Conservation (phyloP, 2,329 filamentous ascomycete species). For the Scortechinia acanthostroma region DNA sequence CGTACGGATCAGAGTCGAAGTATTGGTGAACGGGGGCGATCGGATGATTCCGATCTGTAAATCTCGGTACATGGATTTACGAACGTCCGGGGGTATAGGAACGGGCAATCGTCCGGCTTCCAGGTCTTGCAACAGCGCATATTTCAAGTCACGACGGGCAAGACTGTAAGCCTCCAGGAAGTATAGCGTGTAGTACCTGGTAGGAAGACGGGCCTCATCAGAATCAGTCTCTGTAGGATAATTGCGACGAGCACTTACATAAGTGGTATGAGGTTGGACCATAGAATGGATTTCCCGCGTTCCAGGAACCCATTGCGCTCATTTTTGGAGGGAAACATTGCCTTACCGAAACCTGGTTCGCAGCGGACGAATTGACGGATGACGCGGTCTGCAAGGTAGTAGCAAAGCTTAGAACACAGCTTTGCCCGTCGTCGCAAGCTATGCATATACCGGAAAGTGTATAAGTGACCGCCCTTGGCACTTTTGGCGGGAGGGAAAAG, state of each 20-base stretch:
- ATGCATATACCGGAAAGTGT: constrained; percentile 27
- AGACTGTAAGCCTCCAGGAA: constrained; percentile 27
- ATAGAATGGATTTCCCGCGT: constrained; percentile 18
- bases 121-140: constrained; percentile 22
- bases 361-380: constrained; percentile 24
- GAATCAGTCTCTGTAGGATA: too few relatives aligned
- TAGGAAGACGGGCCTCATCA: not conserved
- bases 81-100: constrained; percentile 19
- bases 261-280: constrained; percentile 26
- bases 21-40: constrained; percentile 27
- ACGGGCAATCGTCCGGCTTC: constrained; percentile 24
- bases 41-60: constrained; percentile 24
- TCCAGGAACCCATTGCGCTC: constrained; percentile 17
- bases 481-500: constrained; percentile 26
- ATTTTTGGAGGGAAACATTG: not conserved
- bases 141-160: constrained; percentile 23
- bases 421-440: constrained; percentile 23
- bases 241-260: constrained; percentile 22
- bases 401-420: constrained; percentile 24
- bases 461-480: constrained; percentile 22
- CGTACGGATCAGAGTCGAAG: constrained; percentile 23
- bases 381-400: constrained; percentile 28
- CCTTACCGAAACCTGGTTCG: constrained; percentile 14
- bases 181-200: constrained; percentile 27
- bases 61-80: constrained; percentile 21